Percentiles rank a stretch among this genome's conserved stretches.
Evolutionary conservation across 202 grass and related monocot genomes (phyloP).

Genomic region (Zoysia matrella): DNA sequence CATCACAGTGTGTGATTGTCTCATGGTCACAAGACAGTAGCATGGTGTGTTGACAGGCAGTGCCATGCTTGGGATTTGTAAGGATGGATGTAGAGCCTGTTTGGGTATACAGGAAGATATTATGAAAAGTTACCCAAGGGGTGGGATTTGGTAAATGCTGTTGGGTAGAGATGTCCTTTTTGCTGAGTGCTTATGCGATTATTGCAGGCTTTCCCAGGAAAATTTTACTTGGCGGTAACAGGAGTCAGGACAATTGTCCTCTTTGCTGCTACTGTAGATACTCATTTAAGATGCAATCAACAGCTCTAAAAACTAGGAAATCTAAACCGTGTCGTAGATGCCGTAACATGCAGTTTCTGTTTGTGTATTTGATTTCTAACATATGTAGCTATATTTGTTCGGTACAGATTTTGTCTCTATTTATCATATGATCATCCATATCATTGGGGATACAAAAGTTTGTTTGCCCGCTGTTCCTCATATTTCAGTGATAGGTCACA

Average conservation of each 20-base stretch:
- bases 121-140: background rate
- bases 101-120: no score
- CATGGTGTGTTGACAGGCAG: background rate
- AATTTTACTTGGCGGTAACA: background rate
- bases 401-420: background rate
- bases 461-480: background rate
- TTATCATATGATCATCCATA: conserved; percentile 32
- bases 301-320: background rate
- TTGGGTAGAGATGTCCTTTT: background rate
- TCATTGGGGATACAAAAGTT: conserved; percentile 16
- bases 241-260: background rate
- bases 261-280: background rate
- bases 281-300: background rate
- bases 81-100: no score
- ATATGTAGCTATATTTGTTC: background rate
- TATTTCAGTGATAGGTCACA: background rate
- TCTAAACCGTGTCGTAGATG: background rate
- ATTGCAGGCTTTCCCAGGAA: conserved; percentile 1
- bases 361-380: conserved; percentile 12
- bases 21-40: background rate
- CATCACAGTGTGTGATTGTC: no score
- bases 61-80: background rate
- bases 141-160: background rate
- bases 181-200: conserved; percentile 14
- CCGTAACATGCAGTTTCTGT: conserved; percentile 6